Base-by-base conservation (phyloP, 768 basidiomycete genomes). In the Amanita rubescens region DNA sequence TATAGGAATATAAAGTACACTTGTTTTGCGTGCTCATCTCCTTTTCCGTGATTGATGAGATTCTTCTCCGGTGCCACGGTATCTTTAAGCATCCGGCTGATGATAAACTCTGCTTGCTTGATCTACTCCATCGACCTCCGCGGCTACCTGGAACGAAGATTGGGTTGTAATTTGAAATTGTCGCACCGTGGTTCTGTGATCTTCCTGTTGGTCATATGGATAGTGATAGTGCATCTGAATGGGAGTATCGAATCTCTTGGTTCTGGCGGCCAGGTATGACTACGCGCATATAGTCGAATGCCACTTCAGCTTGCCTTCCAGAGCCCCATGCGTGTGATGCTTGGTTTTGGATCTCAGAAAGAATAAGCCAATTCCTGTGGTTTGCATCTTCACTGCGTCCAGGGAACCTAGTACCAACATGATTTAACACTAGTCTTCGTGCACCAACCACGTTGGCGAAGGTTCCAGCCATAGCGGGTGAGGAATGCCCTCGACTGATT, bases 401-500 rank as follows among this genome's bases (percentile, higher is more conserved):
- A 49, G 47, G 47, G 2, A 50, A 89, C 86, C 84, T 75, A 50
- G 74, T 71, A 55, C 87, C 81, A 30, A 93, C 82, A 64, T 93
- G 91, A 64, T 94, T 93, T 45, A 94, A 64, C 19, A 87, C 77
- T 6, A 93, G 69, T 42, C 72, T 69, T 62, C 78, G 66, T 19
- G 90, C 87, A 1, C 75, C 72, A 47, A 86, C 73, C 2, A 58
- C 62, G 53, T 74, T 80, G 5, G 90, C 89, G 62, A 92, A 91
- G 14, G 63, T 69, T 7, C 90, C 91, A 1, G 90, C 92, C 79
- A 86, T 87, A 32, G 70, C 72, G 3, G 90, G 85, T 0, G 84
- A 82, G 12, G 89, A 91, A 62, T 94, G 92, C 0, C 91, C 90
- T 44, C 82, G 75, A 24, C 72, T 70, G n/a, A 81, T 67, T 0